phyloP scores from a whole-genome alignment of 192 early-diverging fungal species.

The Linnemannia hyalina region DNA sequence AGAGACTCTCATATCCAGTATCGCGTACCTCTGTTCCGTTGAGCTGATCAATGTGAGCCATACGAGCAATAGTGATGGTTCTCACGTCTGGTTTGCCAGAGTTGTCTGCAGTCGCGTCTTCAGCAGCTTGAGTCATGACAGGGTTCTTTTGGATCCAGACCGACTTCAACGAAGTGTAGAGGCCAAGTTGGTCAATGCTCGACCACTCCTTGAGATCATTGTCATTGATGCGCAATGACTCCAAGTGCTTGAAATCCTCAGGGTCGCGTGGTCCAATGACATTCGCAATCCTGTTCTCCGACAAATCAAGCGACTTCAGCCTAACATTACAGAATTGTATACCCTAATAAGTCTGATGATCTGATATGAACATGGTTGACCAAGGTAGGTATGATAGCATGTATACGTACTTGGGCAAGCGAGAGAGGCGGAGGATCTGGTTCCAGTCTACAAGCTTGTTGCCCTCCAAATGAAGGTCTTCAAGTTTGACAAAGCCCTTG shows the following conservation, averaged over 20 bases:
- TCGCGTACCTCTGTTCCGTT: slow-evolving; percentile 66
- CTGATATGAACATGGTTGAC: neutral
- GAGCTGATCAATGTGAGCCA: slow-evolving; percentile 51
- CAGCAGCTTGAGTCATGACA: slow-evolving; percentile 15
- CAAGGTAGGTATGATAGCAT: neutral
- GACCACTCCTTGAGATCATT: slow-evolving; percentile 59
- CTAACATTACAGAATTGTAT: slow-evolving; percentile 5
- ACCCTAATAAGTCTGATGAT: neutral
- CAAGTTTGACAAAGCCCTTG: slow-evolving; percentile 57
- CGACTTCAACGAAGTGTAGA: slow-evolving; percentile 47
- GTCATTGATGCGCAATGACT: slow-evolving; percentile 57
- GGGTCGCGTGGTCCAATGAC: slow-evolving; percentile 30
- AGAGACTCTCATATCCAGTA: neutral
- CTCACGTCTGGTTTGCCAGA: neutral
- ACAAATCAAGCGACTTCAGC: slow-evolving; percentile 59
- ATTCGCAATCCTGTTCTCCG: slow-evolving; percentile 56
- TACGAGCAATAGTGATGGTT: slow-evolving; percentile 56
- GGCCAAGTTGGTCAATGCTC: slow-evolving; percentile 60
- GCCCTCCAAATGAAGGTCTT: slow-evolving; percentile 65
- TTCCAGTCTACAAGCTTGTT: slow-evolving; percentile 62
- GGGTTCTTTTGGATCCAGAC: slow-evolving; percentile 63
- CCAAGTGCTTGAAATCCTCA: slow-evolving; percentile 46
- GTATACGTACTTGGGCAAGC: slow-evolving; percentile 57
- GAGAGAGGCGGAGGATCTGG: slow-evolving; percentile 54
- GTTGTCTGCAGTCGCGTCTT: neutral